phyloP scores from a whole-genome alignment of 2,329 filamentous ascomycete species.

The Trichoderma lentiforme region DNA sequence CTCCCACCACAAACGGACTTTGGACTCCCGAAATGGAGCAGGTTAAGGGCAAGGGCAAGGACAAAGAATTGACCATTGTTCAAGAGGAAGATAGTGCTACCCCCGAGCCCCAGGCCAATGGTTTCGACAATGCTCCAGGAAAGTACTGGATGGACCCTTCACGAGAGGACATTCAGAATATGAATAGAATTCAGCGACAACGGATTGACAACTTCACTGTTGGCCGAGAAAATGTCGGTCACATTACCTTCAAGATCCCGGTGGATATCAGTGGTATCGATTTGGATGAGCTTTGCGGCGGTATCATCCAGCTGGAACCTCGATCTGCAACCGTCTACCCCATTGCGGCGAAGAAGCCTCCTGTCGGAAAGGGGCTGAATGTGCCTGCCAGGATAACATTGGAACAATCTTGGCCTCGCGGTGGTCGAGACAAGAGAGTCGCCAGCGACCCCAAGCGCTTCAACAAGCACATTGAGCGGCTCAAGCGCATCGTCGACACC shows the following conservation, averaged over 20 bases:
- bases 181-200: conserved; percentile 77
- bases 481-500: conserved; percentile 76
- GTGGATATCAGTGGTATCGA: conserved; percentile 80
- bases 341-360: conserved; percentile 71
- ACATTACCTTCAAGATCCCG: conserved; percentile 74
- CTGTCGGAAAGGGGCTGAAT: conserved; percentile 83
- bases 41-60: conserved; percentile 67
- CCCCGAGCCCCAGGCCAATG: conserved; percentile 27
- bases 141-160: conserved; percentile 84
- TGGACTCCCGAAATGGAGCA: conserved; percentile 65
- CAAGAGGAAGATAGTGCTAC: conserved; percentile 60
- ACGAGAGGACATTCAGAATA: conserved; percentile 68
- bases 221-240: conserved; percentile 76
- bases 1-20: conserved; percentile 31
- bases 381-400: conserved; percentile 85
- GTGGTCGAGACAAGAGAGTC: conserved; percentile 53
- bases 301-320: conserved; percentile 70
- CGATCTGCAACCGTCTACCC: conserved; percentile 88
- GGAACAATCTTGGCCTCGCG: conserved; percentile 87
- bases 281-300: conserved; percentile 73
- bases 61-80: conserved; percentile 76
- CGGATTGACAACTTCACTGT: conserved; percentile 73
- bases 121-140: conserved; percentile 56
- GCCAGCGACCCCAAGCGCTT: conserved; percentile 59
- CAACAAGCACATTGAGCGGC: conserved; percentile 76